phyloP scores from a whole-genome alignment of 139 green algal genomes.

The Tetraselmis chui region DNA sequence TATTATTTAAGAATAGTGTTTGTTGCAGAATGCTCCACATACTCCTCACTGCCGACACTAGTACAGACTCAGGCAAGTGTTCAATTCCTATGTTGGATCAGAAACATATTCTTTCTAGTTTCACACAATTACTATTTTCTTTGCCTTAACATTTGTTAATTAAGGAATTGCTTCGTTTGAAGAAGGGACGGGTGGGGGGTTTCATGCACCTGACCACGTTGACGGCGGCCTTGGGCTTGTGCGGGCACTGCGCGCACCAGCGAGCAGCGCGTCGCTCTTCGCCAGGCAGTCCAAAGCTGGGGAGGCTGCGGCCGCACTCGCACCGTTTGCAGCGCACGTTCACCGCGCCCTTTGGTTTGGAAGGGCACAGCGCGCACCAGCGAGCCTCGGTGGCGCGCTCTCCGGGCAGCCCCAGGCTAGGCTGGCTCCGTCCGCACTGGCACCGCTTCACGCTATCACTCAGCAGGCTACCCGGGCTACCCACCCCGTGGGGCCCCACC shows the following conservation, averaged over 20 bases:
- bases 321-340: background rate
- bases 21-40: too few species aligned
- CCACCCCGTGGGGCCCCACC: too few species aligned
- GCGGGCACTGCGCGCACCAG: background rate
- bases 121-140: too few species aligned
- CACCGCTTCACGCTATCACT: background rate
- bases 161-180: too few species aligned
- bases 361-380: background rate
- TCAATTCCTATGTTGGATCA: too few species aligned
- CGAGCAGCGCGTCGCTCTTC: background rate
- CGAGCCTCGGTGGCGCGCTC: background rate
- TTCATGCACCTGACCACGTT: background rate
- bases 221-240: background rate
- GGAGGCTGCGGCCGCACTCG: conserved; percentile 2
- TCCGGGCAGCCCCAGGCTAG: background rate
- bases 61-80: too few species aligned
- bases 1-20: too few species aligned
- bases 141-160: too few species aligned
- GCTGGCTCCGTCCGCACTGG: background rate
- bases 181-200: too few species aligned
- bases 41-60: too few species aligned
- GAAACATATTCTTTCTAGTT: too few species aligned
- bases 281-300: background rate
- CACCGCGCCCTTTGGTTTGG: background rate
- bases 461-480: background rate